phyloP scores from a whole-genome alignment of 2,329 filamentous ascomycete species.

The Colletotrichum siamense region DNA sequence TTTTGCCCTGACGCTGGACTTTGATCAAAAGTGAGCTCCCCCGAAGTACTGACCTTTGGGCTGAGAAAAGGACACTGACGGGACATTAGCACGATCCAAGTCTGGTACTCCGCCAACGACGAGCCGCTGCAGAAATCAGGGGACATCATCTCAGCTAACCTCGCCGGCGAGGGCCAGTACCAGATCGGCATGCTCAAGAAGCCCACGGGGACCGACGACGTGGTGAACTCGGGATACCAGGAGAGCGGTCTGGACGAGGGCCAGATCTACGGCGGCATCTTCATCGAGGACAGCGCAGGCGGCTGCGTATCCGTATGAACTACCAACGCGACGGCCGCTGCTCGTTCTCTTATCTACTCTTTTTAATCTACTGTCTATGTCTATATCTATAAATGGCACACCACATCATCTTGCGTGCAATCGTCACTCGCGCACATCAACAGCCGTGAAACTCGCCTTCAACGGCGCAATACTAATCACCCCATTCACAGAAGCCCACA shows the following conservation, averaged over 20 bases:
- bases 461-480: conserved; percentile 21
- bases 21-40: conserved; percentile 6
- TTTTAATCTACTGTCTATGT: background rate
- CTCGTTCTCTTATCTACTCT: background rate
- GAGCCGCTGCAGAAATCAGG: conserved; percentile 4
- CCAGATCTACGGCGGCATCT: conserved; percentile 55
- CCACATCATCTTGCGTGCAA: background rate
- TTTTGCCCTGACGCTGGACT: conserved; percentile 25
- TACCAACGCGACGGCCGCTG: background rate
- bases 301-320: conserved; percentile 45
- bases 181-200: conserved; percentile 67
- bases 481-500: conserved; percentile 23
- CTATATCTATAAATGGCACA: background rate
- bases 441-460: conserved; percentile 20
- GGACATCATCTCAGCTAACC: background rate
- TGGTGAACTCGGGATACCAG: conserved; percentile 56
- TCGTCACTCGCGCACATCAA: background rate
- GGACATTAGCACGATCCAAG: conserved; percentile 20
- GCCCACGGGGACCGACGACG: conserved; percentile 54
- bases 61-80: background rate
- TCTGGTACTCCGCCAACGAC: conserved; percentile 20
- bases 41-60: background rate
- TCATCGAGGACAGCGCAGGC: conserved; percentile 50
- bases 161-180: conserved; percentile 27
- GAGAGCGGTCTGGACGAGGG: conserved; percentile 52